Conservation (phyloP, 2,329 filamentous ascomycete species). For the Fusarium albidum region DNA sequence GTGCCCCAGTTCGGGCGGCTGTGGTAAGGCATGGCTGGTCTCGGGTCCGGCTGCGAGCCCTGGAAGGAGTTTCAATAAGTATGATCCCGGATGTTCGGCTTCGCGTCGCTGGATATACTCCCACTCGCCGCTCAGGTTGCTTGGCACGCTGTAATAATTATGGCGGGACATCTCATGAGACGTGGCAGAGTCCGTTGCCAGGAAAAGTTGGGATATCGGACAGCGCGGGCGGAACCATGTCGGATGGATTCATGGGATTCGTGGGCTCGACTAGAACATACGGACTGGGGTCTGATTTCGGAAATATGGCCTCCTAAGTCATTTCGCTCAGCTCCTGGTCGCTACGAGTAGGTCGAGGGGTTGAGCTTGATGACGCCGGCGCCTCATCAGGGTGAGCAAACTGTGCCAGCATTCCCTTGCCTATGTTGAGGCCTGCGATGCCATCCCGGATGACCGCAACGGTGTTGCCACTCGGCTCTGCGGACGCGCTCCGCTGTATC, state of each 20-base stretch:
- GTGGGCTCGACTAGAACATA: conserved; percentile 44
- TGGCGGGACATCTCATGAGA: conserved; percentile 3
- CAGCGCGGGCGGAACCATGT: conserved; percentile 11
- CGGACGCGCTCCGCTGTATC: conserved; percentile 55
- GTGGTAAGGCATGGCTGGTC: neutral
- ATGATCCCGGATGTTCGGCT: neutral
- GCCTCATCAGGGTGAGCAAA: conserved; percentile 40
- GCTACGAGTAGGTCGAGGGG: conserved; percentile 37
- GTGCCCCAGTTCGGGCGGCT: neutral
- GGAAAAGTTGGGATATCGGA: conserved; percentile 8
- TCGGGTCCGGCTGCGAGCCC: neutral
- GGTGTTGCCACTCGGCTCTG: conserved; percentile 51
- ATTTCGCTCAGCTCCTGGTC: conserved; percentile 57
- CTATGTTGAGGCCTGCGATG: conserved; percentile 57
- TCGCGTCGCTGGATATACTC: conserved; percentile 25
- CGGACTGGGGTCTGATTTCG: conserved; percentile 40
- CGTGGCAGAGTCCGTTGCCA: conserved; percentile 5
- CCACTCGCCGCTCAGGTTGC: conserved; percentile 27
- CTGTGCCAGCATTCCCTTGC: conserved; percentile 54
- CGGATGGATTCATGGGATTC: conserved; percentile 37
- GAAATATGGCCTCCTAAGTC: conserved; percentile 54
- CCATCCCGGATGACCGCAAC: conserved; percentile 58
- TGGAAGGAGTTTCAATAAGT: neutral
- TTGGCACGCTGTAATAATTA: conserved; percentile 21
- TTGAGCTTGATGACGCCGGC: conserved; percentile 26